These are phyloP conservation scores for Zelopaecilomyces penicillatus DNA, from an alignment of 2,329 filamentous ascomycete species.

Conservation along the genomic window DNA sequence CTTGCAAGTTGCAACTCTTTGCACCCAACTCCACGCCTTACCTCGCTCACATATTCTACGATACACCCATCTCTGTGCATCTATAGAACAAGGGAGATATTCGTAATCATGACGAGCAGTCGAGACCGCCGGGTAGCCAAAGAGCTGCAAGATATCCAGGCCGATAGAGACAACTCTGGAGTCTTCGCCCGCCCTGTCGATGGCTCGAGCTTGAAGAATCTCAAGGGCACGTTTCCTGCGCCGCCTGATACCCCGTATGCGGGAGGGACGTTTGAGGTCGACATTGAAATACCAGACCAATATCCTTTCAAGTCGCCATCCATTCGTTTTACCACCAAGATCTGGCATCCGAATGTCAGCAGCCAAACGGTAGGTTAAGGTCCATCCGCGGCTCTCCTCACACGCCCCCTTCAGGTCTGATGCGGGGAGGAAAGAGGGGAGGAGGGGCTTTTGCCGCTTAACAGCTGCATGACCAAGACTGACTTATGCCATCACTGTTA, in stretches of 20 bases:
- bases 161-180: slow-evolving; percentile 64
- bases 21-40: too few relatives aligned
- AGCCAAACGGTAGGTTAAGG: slow-evolving; percentile 68
- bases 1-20: too few relatives aligned
- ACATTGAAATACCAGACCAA: slow-evolving; percentile 77
- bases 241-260: slow-evolving; percentile 92
- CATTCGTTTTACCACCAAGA: slow-evolving; percentile 87
- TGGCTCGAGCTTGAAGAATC: slow-evolving; percentile 66
- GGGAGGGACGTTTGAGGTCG: slow-evolving; percentile 71
- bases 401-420: too few relatives aligned
- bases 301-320: slow-evolving; percentile 90
- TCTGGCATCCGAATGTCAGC: slow-evolving; percentile 97
- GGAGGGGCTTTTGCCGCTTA: too few relatives aligned
- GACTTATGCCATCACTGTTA: not conserved
- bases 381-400: too few relatives aligned
- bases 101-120: slow-evolving; percentile 37
- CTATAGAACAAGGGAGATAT: too few relatives aligned
- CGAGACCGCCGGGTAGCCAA: slow-evolving; percentile 58
- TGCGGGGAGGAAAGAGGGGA: too few relatives aligned
- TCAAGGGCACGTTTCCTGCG: slow-evolving; percentile 74
- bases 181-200: slow-evolving; percentile 61
- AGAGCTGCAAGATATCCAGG: slow-evolving; percentile 66
- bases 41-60: too few relatives aligned
- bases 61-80: too few relatives aligned
- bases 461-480: slow-evolving; percentile 1